Conservation (phyloP, 257 asterid genomes). For the Nicotiana otophora region DNA sequence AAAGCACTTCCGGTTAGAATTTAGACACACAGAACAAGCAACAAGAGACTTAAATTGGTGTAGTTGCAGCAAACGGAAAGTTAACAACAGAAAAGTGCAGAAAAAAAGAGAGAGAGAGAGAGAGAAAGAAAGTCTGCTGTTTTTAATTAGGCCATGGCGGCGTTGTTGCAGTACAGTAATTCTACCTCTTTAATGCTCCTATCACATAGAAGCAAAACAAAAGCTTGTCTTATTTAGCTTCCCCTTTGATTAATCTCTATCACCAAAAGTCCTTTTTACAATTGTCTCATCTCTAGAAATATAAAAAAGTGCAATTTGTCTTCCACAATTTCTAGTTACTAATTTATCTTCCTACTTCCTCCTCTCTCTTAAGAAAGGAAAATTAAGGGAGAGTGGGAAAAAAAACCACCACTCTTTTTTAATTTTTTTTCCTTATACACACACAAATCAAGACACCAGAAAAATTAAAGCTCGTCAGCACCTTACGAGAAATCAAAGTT, state of each 20-base stretch:
- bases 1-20: too few relatives aligned
- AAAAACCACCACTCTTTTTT: not conserved
- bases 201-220: not conserved
- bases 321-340: not conserved
- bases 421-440: not conserved
- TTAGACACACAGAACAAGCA: not conserved
- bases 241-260: too few relatives aligned
- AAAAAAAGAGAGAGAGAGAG: not conserved
- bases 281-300: too few relatives aligned
- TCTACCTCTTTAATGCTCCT: not conserved
- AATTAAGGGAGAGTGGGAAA: not conserved
- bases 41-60: not conserved
- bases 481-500: not conserved
- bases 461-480: not conserved
- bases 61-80: not conserved
- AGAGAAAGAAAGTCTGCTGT: not conserved
- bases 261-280: too few relatives aligned
- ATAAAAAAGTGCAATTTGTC: too few relatives aligned
- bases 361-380: not conserved
- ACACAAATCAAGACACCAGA: not conserved
- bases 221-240: not conserved
- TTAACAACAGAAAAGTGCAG: not conserved
- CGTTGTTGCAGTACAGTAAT: not conserved
- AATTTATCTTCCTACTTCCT: not conserved
- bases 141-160: slow-evolving; percentile 8